Evolutionary conservation across 2,329 filamentous ascomycete species (phyloP), one percentile per base, ranked within the genome.

Genomic region (Ceratocystis albifundus): DNA sequence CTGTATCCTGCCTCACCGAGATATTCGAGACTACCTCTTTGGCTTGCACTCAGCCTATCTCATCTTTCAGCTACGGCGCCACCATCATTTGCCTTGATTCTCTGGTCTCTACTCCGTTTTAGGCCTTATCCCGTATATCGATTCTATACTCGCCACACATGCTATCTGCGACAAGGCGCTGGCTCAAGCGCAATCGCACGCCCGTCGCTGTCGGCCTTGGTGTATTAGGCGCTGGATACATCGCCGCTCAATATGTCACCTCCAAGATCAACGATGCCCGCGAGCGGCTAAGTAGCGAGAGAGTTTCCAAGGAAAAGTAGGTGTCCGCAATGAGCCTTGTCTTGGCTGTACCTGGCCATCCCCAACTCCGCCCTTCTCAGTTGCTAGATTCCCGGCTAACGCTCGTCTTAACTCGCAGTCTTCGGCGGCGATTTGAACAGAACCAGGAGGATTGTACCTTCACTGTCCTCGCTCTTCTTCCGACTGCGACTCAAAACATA

Each of bases 371-470:
- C 36, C 36, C 36, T 41, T 41, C 36, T 15, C 36, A 4, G 36
- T 41, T 41, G 36, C 36, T 41, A 15, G 10, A 15, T 41, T 3
- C 48, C 30, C 25, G 36, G 45, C 62, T 50, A 25, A 41, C 36
- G 8, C 36, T 41, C 36, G 36, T 15, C 70, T 4, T 70, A 20
- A 57, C 30, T 59, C 30, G 61, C 57, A 97, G 93, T 76, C 84
- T 99, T 69, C 91, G 92, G 64, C 88, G 94, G 68, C 89, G 94
- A 73, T 99, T 99, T 77, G 90, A 97, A 76, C 94, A 99, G 77
- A 99, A 99, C 76, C 94, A 99, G 75, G 93, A 96, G 74, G 94
- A 99, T 77, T 99, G 94, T 77, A 96, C 93, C 61, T 96, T 95
- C 75, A 99, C 94, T 46, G 91, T 97, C 57, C 86, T 97, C n/a